Evolutionary conservation across 164 flowering plant genomes (phyloP), one percentile per base, ranked within the genome.

Genomic region (Tinospora cordifolia): DNA sequence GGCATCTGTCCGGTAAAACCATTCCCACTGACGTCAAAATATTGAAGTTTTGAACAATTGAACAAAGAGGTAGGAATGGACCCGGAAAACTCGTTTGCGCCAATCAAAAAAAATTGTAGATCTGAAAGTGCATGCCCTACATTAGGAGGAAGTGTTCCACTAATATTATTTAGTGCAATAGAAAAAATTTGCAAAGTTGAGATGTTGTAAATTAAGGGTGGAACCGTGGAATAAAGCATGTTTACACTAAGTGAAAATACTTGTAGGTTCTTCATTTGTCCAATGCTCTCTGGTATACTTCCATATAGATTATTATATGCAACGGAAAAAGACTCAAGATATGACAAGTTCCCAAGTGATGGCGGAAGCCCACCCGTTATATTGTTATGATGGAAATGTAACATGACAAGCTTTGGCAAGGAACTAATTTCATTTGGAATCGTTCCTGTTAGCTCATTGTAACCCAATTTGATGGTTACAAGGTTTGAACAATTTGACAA

Each of bases 121-220:
- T 78, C 57, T 3, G 84, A 83, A 27, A 81, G 76, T 40, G n/a
- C 22, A 40, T 73, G 47, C 39, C 78, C 79, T n/a, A 80, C 39
- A 30, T 76, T 69, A 0, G 26, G 14, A 2, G 75, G 75, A 21
- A 82, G 70, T 19, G 13, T 71, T 1, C 84, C 85, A 7, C 12
- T 11, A 27, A 84, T 57, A 39, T 62, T 34, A 63, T 84, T 84
- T 0, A 0, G 1, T 6, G 72, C 14, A 4, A 77, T 17, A 3
- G 67, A 67, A 11, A 82, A 22, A 21, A 17, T 24, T 9, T 34
- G n/a, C 2, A 83, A 66, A 25, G 77, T 75, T 1, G 87, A 73
- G 1, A 80, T 11, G 40, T 82, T 84, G 63, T 72, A 84, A 24
- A 84, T 11, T 2, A 81, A 71, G 3, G 70, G 59, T 66, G 84